Evolutionary conservation across 2,329 filamentous ascomycete species (phyloP).

Genomic region (Myotisia sp.): DNA sequence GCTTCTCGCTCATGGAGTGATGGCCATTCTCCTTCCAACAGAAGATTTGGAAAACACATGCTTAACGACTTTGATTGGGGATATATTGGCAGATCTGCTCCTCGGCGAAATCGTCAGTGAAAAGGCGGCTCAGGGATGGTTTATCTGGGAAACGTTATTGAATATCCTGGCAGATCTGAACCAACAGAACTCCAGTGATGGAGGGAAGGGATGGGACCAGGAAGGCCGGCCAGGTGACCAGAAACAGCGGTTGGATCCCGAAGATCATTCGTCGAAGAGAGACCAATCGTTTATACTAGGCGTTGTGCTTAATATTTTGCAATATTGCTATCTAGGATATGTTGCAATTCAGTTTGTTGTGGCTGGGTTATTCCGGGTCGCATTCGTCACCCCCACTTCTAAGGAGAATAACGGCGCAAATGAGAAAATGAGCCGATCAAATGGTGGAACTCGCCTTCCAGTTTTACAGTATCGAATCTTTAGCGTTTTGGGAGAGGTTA

Average conservation of each 20-base stretch:
- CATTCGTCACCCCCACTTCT: constrained; percentile 13
- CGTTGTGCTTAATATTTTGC: constrained; percentile 39
- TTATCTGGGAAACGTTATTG: constrained; percentile 71
- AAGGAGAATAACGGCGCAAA: constrained; percentile 1
- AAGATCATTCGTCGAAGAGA: constrained; percentile 12
- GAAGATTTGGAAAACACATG: constrained; percentile 85
- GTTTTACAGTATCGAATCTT: constrained; percentile 66
- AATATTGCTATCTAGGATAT: constrained; percentile 39
- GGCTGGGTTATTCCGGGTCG: constrained; percentile 48
- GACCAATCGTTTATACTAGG: constrained; percentile 24
- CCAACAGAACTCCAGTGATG: constrained; percentile 15
- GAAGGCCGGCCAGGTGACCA: constrained; percentile 7
- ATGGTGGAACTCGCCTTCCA: constrained; percentile 35
- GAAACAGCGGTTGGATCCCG: constrained; percentile 1
- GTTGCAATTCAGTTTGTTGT: constrained; percentile 53
- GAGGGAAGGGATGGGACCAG: constrained; percentile 20
- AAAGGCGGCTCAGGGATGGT: constrained; percentile 73
- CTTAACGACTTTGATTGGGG: constrained; percentile 65
- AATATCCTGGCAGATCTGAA: constrained; percentile 46
- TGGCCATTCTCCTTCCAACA: constrained; percentile 75
- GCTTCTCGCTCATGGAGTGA: constrained; percentile 65
- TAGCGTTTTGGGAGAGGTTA: constrained; percentile 55
- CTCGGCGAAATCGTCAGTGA: constrained; percentile 67
- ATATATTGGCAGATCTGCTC: constrained; percentile 82
- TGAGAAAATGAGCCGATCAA: constrained; percentile 17